These are phyloP conservation scores for Chaetomium sp. DNA, from an alignment of 2,329 filamentous ascomycete species.

Conservation along the genomic window DNA sequence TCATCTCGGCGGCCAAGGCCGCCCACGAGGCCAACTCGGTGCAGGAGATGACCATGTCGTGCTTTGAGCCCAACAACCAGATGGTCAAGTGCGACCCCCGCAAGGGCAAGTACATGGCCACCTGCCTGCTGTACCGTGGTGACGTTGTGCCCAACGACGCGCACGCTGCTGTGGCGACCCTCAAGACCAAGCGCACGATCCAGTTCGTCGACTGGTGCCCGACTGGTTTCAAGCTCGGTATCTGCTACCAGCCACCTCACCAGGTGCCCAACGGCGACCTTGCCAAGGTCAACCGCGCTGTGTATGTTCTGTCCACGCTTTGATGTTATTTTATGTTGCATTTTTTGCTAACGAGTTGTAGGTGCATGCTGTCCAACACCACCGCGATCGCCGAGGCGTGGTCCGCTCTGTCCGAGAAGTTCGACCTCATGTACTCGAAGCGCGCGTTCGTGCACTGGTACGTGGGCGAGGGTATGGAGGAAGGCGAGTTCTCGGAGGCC, in stretches of 20 bases:
- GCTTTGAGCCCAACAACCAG: slow-evolving; percentile 99
- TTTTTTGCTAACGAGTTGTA: slow-evolving; percentile 32
- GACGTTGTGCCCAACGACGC: slow-evolving; percentile 97
- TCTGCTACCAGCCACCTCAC: slow-evolving; percentile 98
- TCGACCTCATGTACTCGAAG: slow-evolving; percentile 99
- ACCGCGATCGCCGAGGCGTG: slow-evolving; percentile 98
- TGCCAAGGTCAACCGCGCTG: slow-evolving; percentile 95
- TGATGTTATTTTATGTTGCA: background rate
- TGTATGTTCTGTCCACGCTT: slow-evolving; percentile 55
- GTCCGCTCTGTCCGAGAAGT: slow-evolving; percentile 94
- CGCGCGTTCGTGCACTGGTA: slow-evolving; percentile 99
- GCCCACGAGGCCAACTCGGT: slow-evolving; percentile 98
- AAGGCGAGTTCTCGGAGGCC: slow-evolving; percentile 98
- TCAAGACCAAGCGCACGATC: slow-evolving; percentile 99
- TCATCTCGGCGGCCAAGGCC: slow-evolving; percentile 91
- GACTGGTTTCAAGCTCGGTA: slow-evolving; percentile 99
- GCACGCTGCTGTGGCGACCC: slow-evolving; percentile 82
- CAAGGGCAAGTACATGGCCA: slow-evolving; percentile 99
- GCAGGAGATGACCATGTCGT: slow-evolving; percentile 96
- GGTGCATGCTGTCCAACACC: slow-evolving; percentile 98
- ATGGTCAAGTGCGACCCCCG: slow-evolving; percentile 99
- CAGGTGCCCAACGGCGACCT: slow-evolving; percentile 95
- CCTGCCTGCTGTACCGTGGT: slow-evolving; percentile 94
- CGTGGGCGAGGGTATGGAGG: slow-evolving; percentile 99
- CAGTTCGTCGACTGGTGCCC: slow-evolving; percentile 99